These are phyloP conservation scores for Plantago coronopus DNA, from an alignment of 305 asterid genomes.

Conservation along the genomic window DNA sequence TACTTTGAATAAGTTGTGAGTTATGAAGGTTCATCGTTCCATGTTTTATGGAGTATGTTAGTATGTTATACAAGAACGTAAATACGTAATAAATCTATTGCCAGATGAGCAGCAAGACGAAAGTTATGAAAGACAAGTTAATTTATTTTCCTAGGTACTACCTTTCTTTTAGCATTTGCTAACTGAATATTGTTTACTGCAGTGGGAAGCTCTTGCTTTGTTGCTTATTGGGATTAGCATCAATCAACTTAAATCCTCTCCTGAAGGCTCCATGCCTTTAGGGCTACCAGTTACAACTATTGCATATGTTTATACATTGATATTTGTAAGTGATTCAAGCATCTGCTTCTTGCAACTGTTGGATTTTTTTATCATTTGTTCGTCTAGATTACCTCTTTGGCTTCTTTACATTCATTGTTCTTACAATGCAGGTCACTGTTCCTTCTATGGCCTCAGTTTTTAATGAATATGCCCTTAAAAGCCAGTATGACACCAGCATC, in stretches of 20 bases:
- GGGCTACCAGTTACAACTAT: slow-evolving; percentile 79
- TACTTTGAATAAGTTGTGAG: slow-evolving; percentile 16
- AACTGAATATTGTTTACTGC: slow-evolving; percentile 24
- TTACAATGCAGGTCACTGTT: slow-evolving; percentile 69
- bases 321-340: slow-evolving; percentile 69
- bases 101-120: slow-evolving; percentile 13
- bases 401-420: slow-evolving; percentile 15
- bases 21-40: slow-evolving; percentile 3
- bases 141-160: slow-evolving; percentile 10
- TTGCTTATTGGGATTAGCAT: slow-evolving; percentile 93
- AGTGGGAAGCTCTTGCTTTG: slow-evolving; percentile 99
- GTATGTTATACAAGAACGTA: slow-evolving; percentile 8
- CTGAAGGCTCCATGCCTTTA: slow-evolving; percentile 73
- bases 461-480: slow-evolving; percentile 95
- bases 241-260: slow-evolving; percentile 84
- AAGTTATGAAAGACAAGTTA: slow-evolving; percentile 11
- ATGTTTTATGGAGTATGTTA: slow-evolving; percentile 5
- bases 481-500: slow-evolving; percentile 96
- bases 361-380: slow-evolving; percentile 15
- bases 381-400: slow-evolving; percentile 4
- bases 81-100: slow-evolving; percentile 8
- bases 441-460: slow-evolving; percentile 97
- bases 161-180: not conserved
- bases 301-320: slow-evolving; percentile 76
- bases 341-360: slow-evolving; percentile 14